A percentile compares a stretch with the other conserved stretches of the same genome.
These are phyloP conservation scores for Calocybe cyanea DNA, from an alignment of 768 basidiomycete genomes.

Conservation along the genomic window DNA sequence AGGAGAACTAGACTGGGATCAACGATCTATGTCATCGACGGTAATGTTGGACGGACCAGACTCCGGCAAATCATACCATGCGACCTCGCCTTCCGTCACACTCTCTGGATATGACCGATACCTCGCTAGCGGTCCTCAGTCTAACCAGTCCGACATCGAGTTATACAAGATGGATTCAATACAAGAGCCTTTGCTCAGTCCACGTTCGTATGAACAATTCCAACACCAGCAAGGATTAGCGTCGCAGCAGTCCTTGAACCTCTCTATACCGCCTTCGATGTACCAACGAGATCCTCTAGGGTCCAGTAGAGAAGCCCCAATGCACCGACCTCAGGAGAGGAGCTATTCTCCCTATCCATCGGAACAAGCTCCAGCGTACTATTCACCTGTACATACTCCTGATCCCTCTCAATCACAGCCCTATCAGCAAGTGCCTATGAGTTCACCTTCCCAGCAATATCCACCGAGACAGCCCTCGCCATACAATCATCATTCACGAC, in stretches of 20 bases:
- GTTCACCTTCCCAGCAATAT: conserved; percentile 19
- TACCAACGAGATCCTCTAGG: conserved; percentile 29
- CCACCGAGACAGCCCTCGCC: conserved; percentile 27
- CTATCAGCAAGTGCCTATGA: conserved; percentile 8
- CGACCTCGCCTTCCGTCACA: conserved; percentile 27
- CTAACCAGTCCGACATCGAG: conserved; percentile 40
- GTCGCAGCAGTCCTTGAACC: conserved; percentile 37
- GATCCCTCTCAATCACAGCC: conserved; percentile 16
- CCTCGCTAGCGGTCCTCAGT: conserved; percentile 43
- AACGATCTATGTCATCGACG: conserved; percentile 65
- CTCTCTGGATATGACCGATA: conserved; percentile 56
- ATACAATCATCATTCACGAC: conserved; percentile 22
- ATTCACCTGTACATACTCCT: conserved; percentile 18
- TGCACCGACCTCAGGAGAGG: conserved; percentile 54
- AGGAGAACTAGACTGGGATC: conserved; percentile 88
- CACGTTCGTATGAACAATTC: conserved; percentile 26
- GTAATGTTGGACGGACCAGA: conserved; percentile 47
- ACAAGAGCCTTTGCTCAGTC: conserved; percentile 56
- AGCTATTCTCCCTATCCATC: conserved; percentile 29
- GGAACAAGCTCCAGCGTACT: conserved; percentile 28
- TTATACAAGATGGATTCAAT: conserved; percentile 54
- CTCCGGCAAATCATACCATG: conserved; percentile 38
- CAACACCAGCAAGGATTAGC: conserved; percentile 32
- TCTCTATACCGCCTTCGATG: conserved; percentile 40
- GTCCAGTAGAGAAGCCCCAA: conserved; percentile 54